Evolutionary conservation across 2,329 filamentous ascomycete genomes (phyloP).

Genomic region (Botrytis byssoidea): DNA sequence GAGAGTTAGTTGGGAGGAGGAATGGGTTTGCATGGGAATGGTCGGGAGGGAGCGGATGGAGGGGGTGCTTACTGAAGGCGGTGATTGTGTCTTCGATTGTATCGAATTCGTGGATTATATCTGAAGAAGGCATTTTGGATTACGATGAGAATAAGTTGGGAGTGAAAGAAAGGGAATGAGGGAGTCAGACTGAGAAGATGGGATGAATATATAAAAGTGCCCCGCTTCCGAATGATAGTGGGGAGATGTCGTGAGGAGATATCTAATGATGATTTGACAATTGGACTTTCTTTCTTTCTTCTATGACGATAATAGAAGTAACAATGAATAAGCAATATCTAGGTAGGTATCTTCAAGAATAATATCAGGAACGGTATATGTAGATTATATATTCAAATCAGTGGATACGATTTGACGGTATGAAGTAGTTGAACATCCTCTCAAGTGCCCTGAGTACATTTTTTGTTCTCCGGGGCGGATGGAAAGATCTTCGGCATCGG

Average conservation of each 20-base stretch:
- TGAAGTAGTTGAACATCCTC: not conserved
- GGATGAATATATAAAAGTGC: conserved; percentile 17
- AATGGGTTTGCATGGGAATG: conserved; percentile 9
- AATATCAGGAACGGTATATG: not conserved
- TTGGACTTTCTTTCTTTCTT: not conserved
- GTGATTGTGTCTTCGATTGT: conserved; percentile 63
- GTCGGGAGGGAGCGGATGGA: not conserved
- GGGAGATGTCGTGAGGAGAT: conserved; percentile 16
- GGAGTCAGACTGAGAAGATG: not conserved
- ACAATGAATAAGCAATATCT: not conserved
- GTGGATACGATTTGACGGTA: not conserved
- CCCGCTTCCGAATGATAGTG: conserved; percentile 18
- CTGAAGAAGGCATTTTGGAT: conserved; percentile 36
- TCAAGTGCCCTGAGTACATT: not conserved
- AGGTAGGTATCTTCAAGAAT: not conserved
- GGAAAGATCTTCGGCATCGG: conserved; percentile 1
- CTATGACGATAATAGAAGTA: not conserved
- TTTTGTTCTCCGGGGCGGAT: not conserved
- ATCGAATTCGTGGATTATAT: conserved; percentile 51
- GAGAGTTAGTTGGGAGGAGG: conserved; percentile 23
- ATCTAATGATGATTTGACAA: not conserved
- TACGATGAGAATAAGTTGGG: not conserved
- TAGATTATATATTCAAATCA: not conserved
- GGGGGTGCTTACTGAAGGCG: conserved; percentile 56
- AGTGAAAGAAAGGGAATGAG: not conserved